Evolutionary conservation across 495 filamentous ascomycete species (phyloP).

Genomic region (Hypoxylon intermedium): DNA sequence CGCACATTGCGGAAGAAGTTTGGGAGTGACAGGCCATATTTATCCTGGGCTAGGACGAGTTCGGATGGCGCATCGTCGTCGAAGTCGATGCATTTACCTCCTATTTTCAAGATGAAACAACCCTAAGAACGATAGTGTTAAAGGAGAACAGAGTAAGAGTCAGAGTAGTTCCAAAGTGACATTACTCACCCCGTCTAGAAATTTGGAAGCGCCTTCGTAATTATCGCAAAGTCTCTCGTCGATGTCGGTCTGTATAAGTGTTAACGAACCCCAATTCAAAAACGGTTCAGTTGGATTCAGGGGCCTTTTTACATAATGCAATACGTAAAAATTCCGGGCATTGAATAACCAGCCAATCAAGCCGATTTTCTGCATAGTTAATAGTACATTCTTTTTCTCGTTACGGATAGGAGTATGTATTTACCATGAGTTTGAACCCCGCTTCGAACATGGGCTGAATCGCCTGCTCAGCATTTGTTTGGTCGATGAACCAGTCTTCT

Average conservation of each 20-base stretch:
- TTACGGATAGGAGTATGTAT: too few relatives aligned
- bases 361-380: too few relatives aligned
- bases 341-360: background rate
- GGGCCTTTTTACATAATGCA: conserved; percentile 2
- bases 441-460: background rate
- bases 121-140: background rate
- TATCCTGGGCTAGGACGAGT: background rate
- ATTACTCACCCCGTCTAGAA: background rate
- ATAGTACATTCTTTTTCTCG: too few relatives aligned
- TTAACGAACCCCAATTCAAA: too few relatives aligned
- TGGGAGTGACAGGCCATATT: background rate
- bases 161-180: background rate
- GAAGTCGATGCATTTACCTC: background rate
- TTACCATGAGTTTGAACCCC: background rate
- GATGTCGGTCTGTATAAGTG: background rate
- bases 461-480: background rate
- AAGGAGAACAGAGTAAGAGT: background rate
- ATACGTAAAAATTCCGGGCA: background rate
- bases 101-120: conserved; percentile 2
- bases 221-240: background rate
- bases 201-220: background rate
- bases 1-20: conserved; percentile 6
- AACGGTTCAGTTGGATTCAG: background rate
- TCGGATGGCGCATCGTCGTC: background rate
- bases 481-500: background rate